phyloP scores from a whole-genome alignment of 495 filamentous ascomycete species.

The Articulospora tetracladia region DNA sequence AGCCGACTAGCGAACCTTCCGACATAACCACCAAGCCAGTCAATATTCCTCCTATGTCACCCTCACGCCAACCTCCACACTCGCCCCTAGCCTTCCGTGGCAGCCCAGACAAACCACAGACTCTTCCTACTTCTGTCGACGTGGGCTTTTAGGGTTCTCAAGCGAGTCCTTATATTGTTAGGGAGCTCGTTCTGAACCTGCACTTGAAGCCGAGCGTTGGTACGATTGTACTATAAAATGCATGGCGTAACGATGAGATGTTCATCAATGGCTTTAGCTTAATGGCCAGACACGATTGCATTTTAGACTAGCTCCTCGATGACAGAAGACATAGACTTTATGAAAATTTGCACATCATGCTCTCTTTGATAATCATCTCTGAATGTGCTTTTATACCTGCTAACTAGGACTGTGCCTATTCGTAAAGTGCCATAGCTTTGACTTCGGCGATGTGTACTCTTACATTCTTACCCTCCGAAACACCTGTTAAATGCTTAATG shows the following conservation, averaged over 20 bases:
- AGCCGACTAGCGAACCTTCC: background rate
- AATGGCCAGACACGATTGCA: background rate
- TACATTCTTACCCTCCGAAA: background rate
- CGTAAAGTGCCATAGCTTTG: no score
- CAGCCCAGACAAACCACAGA: constrained; percentile 45
- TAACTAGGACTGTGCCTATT: no score
- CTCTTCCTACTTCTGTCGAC: constrained; percentile 30
- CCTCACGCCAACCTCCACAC: constrained; percentile 9
- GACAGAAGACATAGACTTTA: background rate
- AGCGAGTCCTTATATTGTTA: background rate
- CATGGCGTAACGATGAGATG: background rate
- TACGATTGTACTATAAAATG: constrained; percentile 6
- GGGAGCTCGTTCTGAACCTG: background rate
- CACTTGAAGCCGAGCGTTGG: background rate
- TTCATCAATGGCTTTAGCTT: background rate
- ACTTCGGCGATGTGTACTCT: no score
- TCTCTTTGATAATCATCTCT: no score
- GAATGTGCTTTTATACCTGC: no score
- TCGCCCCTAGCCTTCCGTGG: constrained; percentile 46
- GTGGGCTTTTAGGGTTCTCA: constrained; percentile 27
- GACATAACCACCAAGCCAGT: constrained; percentile 5
- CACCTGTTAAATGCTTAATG: background rate
- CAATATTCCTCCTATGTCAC: constrained; percentile 7
- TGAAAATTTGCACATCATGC: background rate
- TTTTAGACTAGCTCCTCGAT: background rate